Base-by-base conservation (phyloP, 1,284 basidiomycete genomes). In the Rhodotorula sp. region DNA sequence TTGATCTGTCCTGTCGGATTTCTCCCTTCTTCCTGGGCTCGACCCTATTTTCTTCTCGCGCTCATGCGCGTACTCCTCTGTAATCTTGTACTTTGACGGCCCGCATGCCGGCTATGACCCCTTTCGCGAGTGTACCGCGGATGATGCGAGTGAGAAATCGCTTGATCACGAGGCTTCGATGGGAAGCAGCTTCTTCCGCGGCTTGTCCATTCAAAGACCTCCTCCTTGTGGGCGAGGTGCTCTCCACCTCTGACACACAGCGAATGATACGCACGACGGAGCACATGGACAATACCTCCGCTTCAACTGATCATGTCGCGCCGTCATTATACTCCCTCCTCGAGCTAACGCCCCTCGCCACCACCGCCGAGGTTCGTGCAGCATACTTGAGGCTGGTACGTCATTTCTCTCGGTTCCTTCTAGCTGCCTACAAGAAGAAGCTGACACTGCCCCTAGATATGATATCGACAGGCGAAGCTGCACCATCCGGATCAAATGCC, bases 401-500 rank as follows among this genome's bases (percentile, higher is more conserved):
- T 54, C 50, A 8, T 21, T 6, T 45, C 43, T 47, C 31, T 26
- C n/a, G 18, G 14, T 8, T 8, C 28, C 31, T 14, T 23, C 7
- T 21, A 7, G 18, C 4, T 38, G 19, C 21, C 49, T 43, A 7
- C 38, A 19, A 47, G 18, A 18, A 16, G 2, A 3, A 19, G 10
- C 58, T 23, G n/a, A 10, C 58, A 8, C 10, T 14, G n/a, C n/a
- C n/a, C n/a, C n/a, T n/a, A 8, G 21, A 16, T 50, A 1, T 21
- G 14, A n/a, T 16, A 12, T 7, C 12, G 31, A 31, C 64, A 69
- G 68, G 64, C 64, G 1, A 69, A 62, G 60, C 45, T 23, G 5
- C 7, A 23, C 0, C 68, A 69, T 31, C 68, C 68, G 23, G 68
- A 69, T 50, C 63, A 60, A 3, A 60, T 59, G 1, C 38, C 56